phyloP scores from a whole-genome alignment of 1,139 yeast species.

The Taphrina populina region DNA sequence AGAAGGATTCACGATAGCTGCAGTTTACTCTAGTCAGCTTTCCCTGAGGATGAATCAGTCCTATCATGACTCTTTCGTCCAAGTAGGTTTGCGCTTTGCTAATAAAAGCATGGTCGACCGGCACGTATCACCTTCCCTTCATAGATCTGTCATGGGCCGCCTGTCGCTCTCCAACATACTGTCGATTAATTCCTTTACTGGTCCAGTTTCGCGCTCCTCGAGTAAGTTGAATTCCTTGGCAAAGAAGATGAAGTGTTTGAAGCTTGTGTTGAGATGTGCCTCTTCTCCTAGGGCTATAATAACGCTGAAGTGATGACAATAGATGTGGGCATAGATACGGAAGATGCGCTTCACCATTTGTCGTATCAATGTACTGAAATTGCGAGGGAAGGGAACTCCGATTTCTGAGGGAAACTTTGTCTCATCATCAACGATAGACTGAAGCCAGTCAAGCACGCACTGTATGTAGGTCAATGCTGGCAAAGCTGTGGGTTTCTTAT shows the following conservation, averaged over 20 bases:
- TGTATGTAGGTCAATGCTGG: slow-evolving; percentile 96
- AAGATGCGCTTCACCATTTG: slow-evolving; percentile 87
- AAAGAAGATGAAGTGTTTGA: slow-evolving; percentile 89
- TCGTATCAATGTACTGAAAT: slow-evolving; percentile 63
- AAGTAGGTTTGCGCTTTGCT: too few relatives aligned
- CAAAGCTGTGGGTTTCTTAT: slow-evolving; percentile 64
- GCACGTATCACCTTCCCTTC: too few relatives aligned
- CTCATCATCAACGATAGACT: slow-evolving; percentile 83
- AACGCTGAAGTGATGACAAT: slow-evolving; percentile 96
- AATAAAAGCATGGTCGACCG: too few relatives aligned
- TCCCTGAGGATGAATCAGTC: too few relatives aligned
- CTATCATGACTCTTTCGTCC: too few relatives aligned
- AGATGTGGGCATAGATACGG: slow-evolving; percentile 95
- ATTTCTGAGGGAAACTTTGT: slow-evolving; percentile 79
- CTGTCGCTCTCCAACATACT: slow-evolving; percentile 51
- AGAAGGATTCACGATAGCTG: too few relatives aligned
- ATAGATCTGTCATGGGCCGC: too few relatives aligned
- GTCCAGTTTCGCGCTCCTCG: slow-evolving; percentile 82
- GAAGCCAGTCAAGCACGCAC: slow-evolving; percentile 91
- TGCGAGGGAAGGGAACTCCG: slow-evolving; percentile 69
- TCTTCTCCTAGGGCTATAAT: slow-evolving; percentile 87
- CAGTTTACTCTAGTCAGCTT: too few relatives aligned
- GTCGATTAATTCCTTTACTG: slow-evolving; percentile 79
- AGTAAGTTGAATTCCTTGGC: slow-evolving; percentile 77
- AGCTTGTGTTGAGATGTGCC: slow-evolving; percentile 87